Conservation (phyloP, 306 rosid species). For the Dalbergia cochinchinensis region DNA sequence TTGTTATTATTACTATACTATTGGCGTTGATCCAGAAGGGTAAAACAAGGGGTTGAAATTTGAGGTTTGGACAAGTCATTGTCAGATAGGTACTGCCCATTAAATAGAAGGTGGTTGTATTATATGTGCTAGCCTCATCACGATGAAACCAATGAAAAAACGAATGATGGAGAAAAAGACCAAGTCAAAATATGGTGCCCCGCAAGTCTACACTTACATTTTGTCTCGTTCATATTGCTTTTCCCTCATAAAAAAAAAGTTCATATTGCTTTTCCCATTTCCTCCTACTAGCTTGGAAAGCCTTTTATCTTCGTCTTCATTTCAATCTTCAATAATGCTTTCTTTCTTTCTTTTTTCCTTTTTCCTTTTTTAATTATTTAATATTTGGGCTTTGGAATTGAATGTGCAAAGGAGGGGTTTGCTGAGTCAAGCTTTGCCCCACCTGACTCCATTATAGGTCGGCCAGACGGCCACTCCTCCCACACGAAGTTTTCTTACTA, state of each 20-base stretch:
- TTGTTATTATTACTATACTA: background rate
- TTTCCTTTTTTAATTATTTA: background rate
- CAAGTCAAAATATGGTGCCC: conserved; percentile 40
- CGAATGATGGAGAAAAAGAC: conserved; percentile 35
- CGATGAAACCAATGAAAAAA: background rate
- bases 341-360: no score
- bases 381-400: background rate
- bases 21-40: conserved; percentile 28
- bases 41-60: conserved; percentile 31
- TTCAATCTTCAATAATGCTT: background rate
- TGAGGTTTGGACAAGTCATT: conserved; percentile 53
- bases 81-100: conserved; percentile 42
- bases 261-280: background rate
- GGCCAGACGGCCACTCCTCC: background rate
- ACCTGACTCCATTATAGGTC: background rate
- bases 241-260: no score
- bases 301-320: background rate
- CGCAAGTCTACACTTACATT: background rate
- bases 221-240: background rate
- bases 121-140: conserved; percentile 13
- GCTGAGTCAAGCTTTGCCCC: no score
- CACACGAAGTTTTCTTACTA: background rate
- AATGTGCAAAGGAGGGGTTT: background rate
- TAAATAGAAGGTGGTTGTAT: background rate
- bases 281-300: background rate